phyloP scores from a whole-genome alignment of 2,329 filamentous ascomycete species.

The Aureobasidium namibiae region DNA sequence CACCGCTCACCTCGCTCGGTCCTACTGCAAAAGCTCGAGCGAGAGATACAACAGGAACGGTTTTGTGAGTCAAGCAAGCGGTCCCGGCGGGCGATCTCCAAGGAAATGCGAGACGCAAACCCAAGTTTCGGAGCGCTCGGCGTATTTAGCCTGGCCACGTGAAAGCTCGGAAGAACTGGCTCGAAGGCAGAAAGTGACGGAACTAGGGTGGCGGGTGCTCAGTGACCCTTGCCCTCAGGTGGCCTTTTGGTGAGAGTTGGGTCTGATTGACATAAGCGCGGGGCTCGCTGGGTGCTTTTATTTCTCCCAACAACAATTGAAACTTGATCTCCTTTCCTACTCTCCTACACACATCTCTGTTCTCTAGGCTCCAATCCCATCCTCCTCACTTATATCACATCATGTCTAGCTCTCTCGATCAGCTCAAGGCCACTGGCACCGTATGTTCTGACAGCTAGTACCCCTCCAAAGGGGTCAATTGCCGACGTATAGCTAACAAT shows the following conservation, averaged over 20 bases:
- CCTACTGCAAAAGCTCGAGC: not conserved
- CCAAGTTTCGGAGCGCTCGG: slow-evolving; percentile 6
- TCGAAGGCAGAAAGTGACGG: not conserved
- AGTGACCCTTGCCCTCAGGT: not conserved
- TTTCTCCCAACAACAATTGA: slow-evolving; percentile 12
- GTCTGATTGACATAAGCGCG: slow-evolving; percentile 8
- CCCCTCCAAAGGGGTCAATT: slow-evolving; percentile 1
- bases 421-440: slow-evolving; percentile 94
- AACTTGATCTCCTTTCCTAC: slow-evolving; percentile 4
- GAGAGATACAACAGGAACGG: slow-evolving; percentile 2
- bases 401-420: slow-evolving; percentile 88
- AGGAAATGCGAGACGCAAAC: slow-evolving; percentile 6
- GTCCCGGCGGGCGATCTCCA: slow-evolving; percentile 3
- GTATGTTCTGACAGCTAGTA: slow-evolving; percentile 49
- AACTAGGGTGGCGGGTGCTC: slow-evolving; percentile 3
- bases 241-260: slow-evolving; percentile 3
- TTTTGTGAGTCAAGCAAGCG: slow-evolving; percentile 9
- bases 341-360: not conserved
- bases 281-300: slow-evolving; percentile 9
- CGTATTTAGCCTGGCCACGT: slow-evolving; percentile 8
- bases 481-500: slow-evolving; percentile 11
- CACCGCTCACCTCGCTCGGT: slow-evolving; percentile 3
- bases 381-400: slow-evolving; percentile 14
- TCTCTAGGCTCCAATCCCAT: not conserved
- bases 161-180: slow-evolving; percentile 8